phyloP scores from a whole-genome alignment of 2,329 filamentous ascomycete species.

The Coniochaeta sp. region DNA sequence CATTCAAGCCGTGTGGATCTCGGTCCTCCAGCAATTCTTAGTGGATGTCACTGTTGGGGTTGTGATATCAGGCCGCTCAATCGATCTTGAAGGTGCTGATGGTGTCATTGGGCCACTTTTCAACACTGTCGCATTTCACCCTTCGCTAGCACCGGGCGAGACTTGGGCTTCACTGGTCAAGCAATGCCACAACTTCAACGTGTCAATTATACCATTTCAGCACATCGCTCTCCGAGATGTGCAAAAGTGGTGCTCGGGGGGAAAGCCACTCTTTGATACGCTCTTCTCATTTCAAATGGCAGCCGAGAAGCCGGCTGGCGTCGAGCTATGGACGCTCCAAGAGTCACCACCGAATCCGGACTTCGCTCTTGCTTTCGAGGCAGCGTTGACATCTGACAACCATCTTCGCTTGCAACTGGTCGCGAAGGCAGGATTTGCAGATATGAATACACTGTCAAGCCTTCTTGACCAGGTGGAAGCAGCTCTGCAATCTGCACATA shows the following conservation, averaged over 20 bases:
- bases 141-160: conserved; percentile 17
- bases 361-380: conserved; percentile 73
- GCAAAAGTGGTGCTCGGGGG: conserved; percentile 65
- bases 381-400: conserved; percentile 42
- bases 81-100: conserved; percentile 60
- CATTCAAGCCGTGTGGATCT: conserved; percentile 67
- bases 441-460: conserved; percentile 17
- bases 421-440: conserved; percentile 36
- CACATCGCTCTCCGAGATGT: conserved; percentile 73
- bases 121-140: conserved; percentile 74
- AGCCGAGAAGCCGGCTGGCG: conserved; percentile 5
- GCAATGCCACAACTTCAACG: conserved; percentile 64
- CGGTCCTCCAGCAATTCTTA: conserved; percentile 48
- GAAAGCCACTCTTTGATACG: conserved; percentile 63
- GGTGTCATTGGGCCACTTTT: conserved; percentile 74
- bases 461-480: conserved; percentile 33
- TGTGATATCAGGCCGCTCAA: conserved; percentile 69
- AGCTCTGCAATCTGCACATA: conserved; percentile 16
- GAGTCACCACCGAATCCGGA: conserved; percentile 47
- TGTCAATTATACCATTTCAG: conserved; percentile 61
- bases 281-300: conserved; percentile 72
- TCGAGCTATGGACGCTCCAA: conserved; percentile 46
- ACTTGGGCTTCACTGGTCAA: conserved; percentile 55
- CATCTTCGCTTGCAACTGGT: conserved; percentile 51
- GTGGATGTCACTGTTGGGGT: conserved; percentile 53